Conservation (phyloP, 768 basidiomycete genomes). For the Boletus tylopilopsis region DNA sequence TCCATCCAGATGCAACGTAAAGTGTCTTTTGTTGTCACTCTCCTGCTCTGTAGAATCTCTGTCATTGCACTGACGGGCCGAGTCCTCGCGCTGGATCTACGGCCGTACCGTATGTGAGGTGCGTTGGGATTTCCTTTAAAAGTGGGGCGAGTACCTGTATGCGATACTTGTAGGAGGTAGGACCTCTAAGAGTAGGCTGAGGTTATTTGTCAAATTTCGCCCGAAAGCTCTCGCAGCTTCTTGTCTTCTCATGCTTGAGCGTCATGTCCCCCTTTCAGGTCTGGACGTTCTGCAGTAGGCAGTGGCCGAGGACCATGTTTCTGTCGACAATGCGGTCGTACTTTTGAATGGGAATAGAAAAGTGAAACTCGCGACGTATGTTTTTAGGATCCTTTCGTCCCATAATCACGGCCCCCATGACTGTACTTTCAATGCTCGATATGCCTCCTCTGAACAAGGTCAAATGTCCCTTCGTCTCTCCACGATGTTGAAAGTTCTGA, state of each 20-base stretch:
- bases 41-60: neutral
- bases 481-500: neutral
- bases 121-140: conserved; percentile 1
- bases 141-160: neutral
- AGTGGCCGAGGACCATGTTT: conserved; percentile 3
- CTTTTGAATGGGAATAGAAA: too few relatives aligned
- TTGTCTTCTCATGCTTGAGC: conserved; percentile 3
- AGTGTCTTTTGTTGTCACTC: neutral
- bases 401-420: neutral
- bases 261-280: conserved; percentile 1
- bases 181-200: neutral
- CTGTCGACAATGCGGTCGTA: neutral
- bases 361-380: neutral
- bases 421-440: neutral
- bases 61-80: neutral
- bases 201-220: too few relatives aligned
- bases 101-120: neutral
- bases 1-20: neutral
- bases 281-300: conserved; percentile 3
- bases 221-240: neutral
- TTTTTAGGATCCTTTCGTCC: conserved; percentile 6
- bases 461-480: conserved; percentile 1
- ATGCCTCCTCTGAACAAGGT: neutral
- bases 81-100: neutral
- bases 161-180: neutral